Base-by-base conservation (phyloP, 208 protist species). In the Leishmania gerbilli region DNA sequence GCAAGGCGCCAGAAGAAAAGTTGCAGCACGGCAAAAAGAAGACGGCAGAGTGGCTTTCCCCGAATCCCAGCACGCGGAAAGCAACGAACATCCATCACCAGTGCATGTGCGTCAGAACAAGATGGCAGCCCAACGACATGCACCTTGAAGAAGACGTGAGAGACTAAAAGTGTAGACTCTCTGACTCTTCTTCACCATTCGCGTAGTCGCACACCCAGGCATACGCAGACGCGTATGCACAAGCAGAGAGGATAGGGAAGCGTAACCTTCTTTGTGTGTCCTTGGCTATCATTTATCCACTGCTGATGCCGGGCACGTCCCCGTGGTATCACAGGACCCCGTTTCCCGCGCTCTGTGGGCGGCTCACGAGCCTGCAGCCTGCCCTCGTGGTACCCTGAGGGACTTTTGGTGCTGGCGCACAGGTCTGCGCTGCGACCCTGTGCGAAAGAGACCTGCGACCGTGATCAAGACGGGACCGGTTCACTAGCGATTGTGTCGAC, bases 171-270 rank as follows among this genome's bases (percentile, higher is more conserved):
- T 21, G 24, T 15, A 47, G 15, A 71, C 67, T 71, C 67, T 71
- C 19, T 42, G 51, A 64, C 40, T 19, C 11, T 34, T 7, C 40
- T 13, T n/a, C 21, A 9, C 5, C 21, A 15, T 40, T 76, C 51
- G 40, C 31, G 21, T 27, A 68, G 56, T 17, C 56, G 27, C 17
- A 62, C 17, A 9, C 24, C 1, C 24, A 4, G 71, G 24, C 53
- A 79, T 7, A 72, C 68, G 69, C 75, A 79, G 45, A 40, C 60
- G 76, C 72, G 60, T 31, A 74, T 53, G 75, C 27, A 62, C 45
- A 76, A 24, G 19, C 27, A 78, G 11, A 37, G 27, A 34, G 0
- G 37, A 21, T 34, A 56, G 53, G 56, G 27, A 34, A 62, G 64
- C 0, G 11, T 7, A 19, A 6, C 15, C 27, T 9, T 2, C 13